These are phyloP conservation scores for Panicum virgatum DNA, from an alignment of 202 grass and related monocot genomes.

Conservation along the genomic window DNA sequence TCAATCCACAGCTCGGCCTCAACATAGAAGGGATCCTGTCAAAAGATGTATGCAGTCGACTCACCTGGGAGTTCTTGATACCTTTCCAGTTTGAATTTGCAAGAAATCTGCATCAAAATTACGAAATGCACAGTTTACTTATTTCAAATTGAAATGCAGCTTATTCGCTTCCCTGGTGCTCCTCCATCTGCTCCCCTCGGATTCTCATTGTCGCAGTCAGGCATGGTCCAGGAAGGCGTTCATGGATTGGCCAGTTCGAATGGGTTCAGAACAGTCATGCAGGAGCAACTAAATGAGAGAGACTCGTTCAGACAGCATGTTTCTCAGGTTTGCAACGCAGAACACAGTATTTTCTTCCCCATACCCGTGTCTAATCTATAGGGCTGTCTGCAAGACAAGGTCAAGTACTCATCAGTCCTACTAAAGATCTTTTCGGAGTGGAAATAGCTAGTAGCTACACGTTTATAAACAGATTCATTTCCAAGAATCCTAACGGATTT, in stretches of 20 bases:
- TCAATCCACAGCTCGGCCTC: slow-evolving; percentile 40
- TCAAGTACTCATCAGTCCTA: not conserved
- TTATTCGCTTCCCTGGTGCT: not conserved
- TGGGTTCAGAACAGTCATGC: slow-evolving; percentile 35
- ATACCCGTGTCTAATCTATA: not conserved
- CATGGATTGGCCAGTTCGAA: slow-evolving; percentile 37
- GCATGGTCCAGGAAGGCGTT: slow-evolving; percentile 39
- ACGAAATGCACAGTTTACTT: slow-evolving; percentile 10
- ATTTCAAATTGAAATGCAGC: not conserved
- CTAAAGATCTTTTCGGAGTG: not conserved
- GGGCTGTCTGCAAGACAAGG: not conserved
- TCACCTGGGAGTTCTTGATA: not conserved
- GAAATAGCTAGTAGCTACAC: not conserved
- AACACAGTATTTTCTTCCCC: not conserved
- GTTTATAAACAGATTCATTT: not conserved
- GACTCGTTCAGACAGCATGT: not conserved
- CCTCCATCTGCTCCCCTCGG: slow-evolving; percentile 30
- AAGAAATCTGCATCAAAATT: not conserved
- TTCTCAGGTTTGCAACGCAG: slow-evolving; percentile 32
- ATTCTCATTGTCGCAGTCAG: slow-evolving; percentile 37
- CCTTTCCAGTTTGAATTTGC: not conserved
- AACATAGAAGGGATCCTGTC: slow-evolving; percentile 34
- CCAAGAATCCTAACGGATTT: not conserved
- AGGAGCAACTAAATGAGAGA: slow-evolving; percentile 17
- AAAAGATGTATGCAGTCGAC: slow-evolving; percentile 43